phyloP scores from a whole-genome alignment of 2,329 filamentous ascomycete species.

The Cordyceps pruinosa region DNA sequence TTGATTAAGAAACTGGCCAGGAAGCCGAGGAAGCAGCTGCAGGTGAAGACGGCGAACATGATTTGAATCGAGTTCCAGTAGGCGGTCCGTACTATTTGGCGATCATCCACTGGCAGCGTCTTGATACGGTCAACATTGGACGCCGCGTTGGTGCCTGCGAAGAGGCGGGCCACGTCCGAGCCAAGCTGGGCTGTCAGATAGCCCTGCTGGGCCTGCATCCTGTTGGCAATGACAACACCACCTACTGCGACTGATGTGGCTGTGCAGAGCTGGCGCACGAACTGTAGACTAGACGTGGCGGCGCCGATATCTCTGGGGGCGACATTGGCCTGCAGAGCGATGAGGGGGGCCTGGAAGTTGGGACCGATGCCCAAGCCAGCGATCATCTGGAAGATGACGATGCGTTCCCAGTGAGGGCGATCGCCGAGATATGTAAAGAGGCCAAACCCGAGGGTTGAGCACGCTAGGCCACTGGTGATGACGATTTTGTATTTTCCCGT shows the following conservation, averaged over 20 bases:
- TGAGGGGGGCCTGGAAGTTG: constrained; percentile 62
- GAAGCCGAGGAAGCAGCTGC: constrained; percentile 41
- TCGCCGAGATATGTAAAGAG: constrained; percentile 56
- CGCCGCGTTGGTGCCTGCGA: constrained; percentile 54
- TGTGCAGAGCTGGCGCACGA: constrained; percentile 62
- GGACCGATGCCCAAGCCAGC: constrained; percentile 59
- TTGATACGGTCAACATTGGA: constrained; percentile 53
- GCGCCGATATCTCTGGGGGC: constrained; percentile 59
- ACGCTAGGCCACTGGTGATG: constrained; percentile 51
- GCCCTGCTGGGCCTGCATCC: constrained; percentile 52
- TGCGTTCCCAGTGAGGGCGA: constrained; percentile 45
- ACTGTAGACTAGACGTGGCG: constrained; percentile 59
- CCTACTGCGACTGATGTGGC: constrained; percentile 65
- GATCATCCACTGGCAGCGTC: constrained; percentile 40
- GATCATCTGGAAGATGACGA: constrained; percentile 56
- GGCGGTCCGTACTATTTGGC: constrained; percentile 34
- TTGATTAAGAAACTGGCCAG: constrained; percentile 41
- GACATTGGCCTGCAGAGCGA: constrained; percentile 59
- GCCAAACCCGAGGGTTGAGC: constrained; percentile 60
- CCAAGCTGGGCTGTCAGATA: constrained; percentile 44
- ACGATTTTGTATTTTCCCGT: constrained; percentile 58
- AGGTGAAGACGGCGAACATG: constrained; percentile 54
- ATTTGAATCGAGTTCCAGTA: constrained; percentile 44
- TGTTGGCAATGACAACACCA: constrained; percentile 73
- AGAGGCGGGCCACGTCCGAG: constrained; percentile 38